Base-by-base conservation (phyloP, 257 asterid species). In the Scutellaria barbata region DNA sequence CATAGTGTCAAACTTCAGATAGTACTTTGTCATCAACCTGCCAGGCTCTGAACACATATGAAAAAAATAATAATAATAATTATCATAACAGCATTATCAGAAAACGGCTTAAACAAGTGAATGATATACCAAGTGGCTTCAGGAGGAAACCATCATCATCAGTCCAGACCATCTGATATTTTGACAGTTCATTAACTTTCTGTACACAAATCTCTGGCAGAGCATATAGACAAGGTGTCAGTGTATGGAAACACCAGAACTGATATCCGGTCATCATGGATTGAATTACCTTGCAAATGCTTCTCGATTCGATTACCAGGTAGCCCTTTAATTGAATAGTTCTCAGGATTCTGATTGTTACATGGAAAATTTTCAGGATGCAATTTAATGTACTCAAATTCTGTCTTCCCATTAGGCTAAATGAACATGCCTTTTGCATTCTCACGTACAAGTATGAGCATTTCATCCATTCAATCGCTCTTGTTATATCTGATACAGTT, bases 1-100 rank as follows among this genome's bases (percentile, higher is more conserved):
- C 99, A 94, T 89, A 3, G 99, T 91, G 66, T 86, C 89, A 74
- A 94, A 94, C 89, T 94, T 94, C 82, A 94, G 89, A 84, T 94
- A 94, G 83, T 91, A 94, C 85, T 91, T 94, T 39, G 99, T 94
- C 97, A 94, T 94, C 86, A 94, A 85, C 79, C 74, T 84, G 71
- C 97, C 99, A 73, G 96, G 97, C 83, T 89, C 99, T 94, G 86
- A 71, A 70, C 63, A 80, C 77, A 62, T 60, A 33, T 18, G 30
- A 72, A 53, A 63, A 13, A 63, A 11, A n/a, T n/a, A n/a, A n/a
- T n/a, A n/a, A n/a, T n/a, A 66, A 69, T 69, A 57, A 53, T n/a
- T 59, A 50, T 59, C 53, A 16, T 14, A 68, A 39, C 48, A 18
- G 45, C 58, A 40, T 48, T 17, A 69, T 48, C 63, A 55, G 25